Evolutionary conservation across 129 eudicot species (phyloP).

Genomic region (Helichrysum umbraculigerum): DNA sequence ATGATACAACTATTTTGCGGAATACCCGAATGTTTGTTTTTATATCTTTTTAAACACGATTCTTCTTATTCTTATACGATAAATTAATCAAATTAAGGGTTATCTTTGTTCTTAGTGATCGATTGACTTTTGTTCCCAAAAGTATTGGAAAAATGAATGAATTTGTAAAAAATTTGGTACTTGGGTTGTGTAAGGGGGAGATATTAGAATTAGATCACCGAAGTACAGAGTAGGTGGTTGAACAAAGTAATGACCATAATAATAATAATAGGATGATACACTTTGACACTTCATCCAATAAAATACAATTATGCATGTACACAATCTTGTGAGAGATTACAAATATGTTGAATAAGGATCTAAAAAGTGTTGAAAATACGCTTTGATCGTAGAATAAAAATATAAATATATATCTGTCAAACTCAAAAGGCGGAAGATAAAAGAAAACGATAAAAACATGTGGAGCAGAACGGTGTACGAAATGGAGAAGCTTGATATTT

Average conservation of each 20-base stretch:
- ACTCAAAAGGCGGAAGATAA: no score
- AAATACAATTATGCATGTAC: not conserved
- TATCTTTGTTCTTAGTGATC: no score
- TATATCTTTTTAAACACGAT: not conserved
- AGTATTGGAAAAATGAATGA: not conserved
- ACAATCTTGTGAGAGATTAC: not conserved
- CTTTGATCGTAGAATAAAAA: no score
- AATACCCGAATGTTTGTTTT: slow-evolving; percentile 3
- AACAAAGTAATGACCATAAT: slow-evolving; percentile 20
- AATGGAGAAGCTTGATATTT: no score
- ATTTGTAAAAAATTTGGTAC: not conserved
- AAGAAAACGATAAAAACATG: no score
- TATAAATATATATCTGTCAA: no score
- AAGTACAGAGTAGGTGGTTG: slow-evolving; percentile 23
- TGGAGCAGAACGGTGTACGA: no score
- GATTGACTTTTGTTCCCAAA: not conserved
- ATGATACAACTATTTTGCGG: slow-evolving; percentile 25
- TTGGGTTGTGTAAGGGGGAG: not conserved
- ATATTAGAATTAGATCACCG: not conserved
- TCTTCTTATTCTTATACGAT: not conserved
- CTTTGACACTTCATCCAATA: not conserved
- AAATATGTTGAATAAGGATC: no score
- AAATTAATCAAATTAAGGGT: not conserved
- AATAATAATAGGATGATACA: not conserved
- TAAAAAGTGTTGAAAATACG: no score